Percentiles rank a stretch among this genome's conserved stretches.
Evolutionary conservation across 257 asterid species (phyloP).

Genomic region (Solanum infundibuliforme): DNA sequence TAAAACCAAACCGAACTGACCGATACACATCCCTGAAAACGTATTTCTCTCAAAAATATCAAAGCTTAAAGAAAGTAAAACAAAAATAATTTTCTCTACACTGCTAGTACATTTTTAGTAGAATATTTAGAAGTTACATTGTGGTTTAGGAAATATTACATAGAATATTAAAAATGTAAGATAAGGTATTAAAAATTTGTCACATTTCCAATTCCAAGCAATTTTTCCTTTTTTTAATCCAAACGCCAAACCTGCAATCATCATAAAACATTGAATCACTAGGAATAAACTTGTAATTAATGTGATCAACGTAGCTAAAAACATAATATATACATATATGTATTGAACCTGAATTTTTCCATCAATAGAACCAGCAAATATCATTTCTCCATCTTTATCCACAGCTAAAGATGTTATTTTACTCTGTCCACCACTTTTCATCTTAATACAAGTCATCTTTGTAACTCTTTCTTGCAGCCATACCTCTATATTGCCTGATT

Average conservation of each 20-base stretch:
- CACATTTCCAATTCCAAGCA: neutral
- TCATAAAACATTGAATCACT: neutral
- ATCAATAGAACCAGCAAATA: constrained; percentile 58
- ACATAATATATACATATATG: neutral
- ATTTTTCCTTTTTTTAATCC: neutral
- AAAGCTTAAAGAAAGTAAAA: neutral
- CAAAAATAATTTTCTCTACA: neutral
- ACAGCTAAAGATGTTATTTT: constrained; percentile 36
- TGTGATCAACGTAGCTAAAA: neutral
- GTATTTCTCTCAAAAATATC: neutral
- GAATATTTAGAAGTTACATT: neutral
- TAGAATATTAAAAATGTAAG: neutral
- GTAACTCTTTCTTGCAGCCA: constrained; percentile 51
- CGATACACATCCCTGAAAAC: neutral
- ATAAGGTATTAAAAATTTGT: neutral
- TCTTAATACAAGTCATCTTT: constrained; percentile 43
- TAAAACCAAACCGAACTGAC: too few species aligned
- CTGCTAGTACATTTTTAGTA: neutral
- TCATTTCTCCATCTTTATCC: constrained; percentile 54
- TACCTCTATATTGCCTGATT: constrained; percentile 58
- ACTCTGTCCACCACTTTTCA: constrained; percentile 22
- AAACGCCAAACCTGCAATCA: constrained; percentile 16
- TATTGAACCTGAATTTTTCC: constrained; percentile 58
- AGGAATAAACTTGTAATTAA: neutral
- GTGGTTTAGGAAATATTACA: neutral